Conservation (phyloP, 495 filamentous ascomycete species). For the Hyaloscypha bicolor region DNA sequence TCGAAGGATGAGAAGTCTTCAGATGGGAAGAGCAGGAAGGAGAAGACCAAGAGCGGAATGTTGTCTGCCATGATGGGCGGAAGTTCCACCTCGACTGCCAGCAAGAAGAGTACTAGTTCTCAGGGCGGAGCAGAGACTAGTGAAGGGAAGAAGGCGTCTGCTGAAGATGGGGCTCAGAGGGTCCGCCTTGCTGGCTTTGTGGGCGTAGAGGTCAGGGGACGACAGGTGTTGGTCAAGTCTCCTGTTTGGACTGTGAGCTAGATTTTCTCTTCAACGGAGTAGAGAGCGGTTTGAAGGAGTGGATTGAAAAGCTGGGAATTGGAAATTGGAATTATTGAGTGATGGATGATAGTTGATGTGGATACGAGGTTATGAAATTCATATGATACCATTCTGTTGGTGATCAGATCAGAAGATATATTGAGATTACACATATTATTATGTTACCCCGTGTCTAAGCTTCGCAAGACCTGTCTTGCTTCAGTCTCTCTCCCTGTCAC, state of each 20-base stretch:
- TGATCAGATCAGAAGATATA: slow-evolving; percentile 1
- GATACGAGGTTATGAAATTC: slow-evolving; percentile 10
- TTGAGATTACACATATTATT: neutral
- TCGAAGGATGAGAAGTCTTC: slow-evolving; percentile 38
- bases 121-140: slow-evolving; percentile 15
- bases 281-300: neutral
- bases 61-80: slow-evolving; percentile 38
- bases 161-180: slow-evolving; percentile 48
- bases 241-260: slow-evolving; percentile 72
- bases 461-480: too few relatives aligned
- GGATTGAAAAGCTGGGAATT: neutral
- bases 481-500: too few relatives aligned
- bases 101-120: slow-evolving; percentile 29
- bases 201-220: slow-evolving; percentile 79
- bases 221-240: slow-evolving; percentile 83
- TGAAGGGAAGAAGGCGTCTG: slow-evolving; percentile 28
- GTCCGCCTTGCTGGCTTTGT: slow-evolving; percentile 87
- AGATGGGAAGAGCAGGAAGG: slow-evolving; percentile 38
- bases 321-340: neutral
- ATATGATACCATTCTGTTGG: slow-evolving; percentile 9
- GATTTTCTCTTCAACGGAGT: slow-evolving; percentile 3
- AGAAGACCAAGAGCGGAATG: slow-evolving; percentile 36
- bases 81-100: slow-evolving; percentile 5
- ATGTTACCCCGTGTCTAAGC: neutral
- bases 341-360: neutral